A percentile compares a stretch with the other conserved stretches of the same genome.
These are phyloP conservation scores for Basipetospora chlamydospora DNA, from an alignment of 2,329 filamentous ascomycete species.

Conservation along the genomic window DNA sequence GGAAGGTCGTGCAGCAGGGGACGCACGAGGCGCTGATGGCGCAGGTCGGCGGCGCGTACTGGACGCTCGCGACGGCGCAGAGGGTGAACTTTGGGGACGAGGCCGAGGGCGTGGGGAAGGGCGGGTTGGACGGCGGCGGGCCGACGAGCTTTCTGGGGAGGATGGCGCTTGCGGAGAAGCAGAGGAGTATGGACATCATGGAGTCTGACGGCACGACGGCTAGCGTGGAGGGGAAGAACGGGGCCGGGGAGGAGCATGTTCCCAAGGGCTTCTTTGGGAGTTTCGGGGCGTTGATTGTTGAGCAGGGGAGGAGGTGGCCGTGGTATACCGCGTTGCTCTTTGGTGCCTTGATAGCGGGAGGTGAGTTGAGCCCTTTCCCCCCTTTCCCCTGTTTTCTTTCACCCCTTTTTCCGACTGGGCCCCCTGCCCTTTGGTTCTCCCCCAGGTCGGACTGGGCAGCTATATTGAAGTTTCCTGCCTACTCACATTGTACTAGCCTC, in stretches of 20 bases:
- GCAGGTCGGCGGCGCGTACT: slow-evolving; percentile 26
- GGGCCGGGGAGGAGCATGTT: slow-evolving; percentile 23
- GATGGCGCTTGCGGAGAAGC: neutral
- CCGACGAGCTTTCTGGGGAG: neutral
- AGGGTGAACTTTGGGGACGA: slow-evolving; percentile 9
- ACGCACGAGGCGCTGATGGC: slow-evolving; percentile 39
- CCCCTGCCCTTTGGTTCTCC: neutral
- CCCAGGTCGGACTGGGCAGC: neutral
- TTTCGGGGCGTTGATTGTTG: slow-evolving; percentile 6
- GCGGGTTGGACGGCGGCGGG: neutral
- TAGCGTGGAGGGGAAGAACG: neutral
- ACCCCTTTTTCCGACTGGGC: too few species aligned
- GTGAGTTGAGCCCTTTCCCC: slow-evolving; percentile 5
- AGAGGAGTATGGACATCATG: slow-evolving; percentile 5
- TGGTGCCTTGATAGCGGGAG: slow-evolving; percentile 7
- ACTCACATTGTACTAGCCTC: neutral
- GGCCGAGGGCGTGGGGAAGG: neutral
- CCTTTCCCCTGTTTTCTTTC: neutral
- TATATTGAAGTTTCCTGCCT: neutral
- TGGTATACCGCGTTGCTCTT: slow-evolving; percentile 8
- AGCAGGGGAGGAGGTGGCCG: slow-evolving; percentile 7
- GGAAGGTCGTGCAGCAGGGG: slow-evolving; percentile 44
- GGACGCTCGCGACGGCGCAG: slow-evolving; percentile 23
- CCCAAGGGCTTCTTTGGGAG: slow-evolving; percentile 4
- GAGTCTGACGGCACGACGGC: slow-evolving; percentile 2